Evolutionary conservation across 2,329 filamentous ascomycete species (phyloP), one percentile per base, ranked within the genome.

Genomic region (Colletotrichum incanum): DNA sequence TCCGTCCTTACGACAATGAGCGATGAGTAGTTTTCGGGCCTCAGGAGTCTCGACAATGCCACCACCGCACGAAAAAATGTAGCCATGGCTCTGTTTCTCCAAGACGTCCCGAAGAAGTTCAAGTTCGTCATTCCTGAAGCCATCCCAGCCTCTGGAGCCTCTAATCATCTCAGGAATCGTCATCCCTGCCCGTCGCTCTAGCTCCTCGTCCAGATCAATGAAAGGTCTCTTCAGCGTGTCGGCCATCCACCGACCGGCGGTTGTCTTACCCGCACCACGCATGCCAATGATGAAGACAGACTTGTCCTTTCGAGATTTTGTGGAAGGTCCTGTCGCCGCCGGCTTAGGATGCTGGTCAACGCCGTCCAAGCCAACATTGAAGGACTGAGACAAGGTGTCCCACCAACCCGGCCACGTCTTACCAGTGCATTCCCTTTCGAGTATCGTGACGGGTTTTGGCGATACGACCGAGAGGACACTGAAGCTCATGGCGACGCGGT

Each of bases 341-440:
- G 45, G n/a, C 43, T 56, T 55, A 39, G 76, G 81, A 7, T 73
- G 65, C 45, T 82, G 80, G 76, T 97, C 94, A 45, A 92, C 89
- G 16, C 96, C 96, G 72, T 92, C 89, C n/a, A 98, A 85, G 37
- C 88, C 83, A 37, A 93, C 93, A 43, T 91, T 87, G 85, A 98
- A 99, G 18, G 90, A 89, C 76, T 93, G 91, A 28, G 92, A 92
- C 67, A 98, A 84, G 23, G 92, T 91, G 81, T 99, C 96, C 96
- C 96, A 99, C 94, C 96, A 99, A 12, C 96, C 96, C 0, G 96
- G 96, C 96, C 96, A 99, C 2, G 96, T 99, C 87, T 99, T 99
- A 50, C 93, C 95, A 3, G 94, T 94, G 80, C 96, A 99, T 78
- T 98, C 95, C 72, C 95, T 93, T 80, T 99, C 96, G 2, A 94